Evolutionary conservation across 2,329 filamentous ascomycete genomes (phyloP), one percentile per base, ranked within the genome.

Genomic region (Talaromyces sp.): DNA sequence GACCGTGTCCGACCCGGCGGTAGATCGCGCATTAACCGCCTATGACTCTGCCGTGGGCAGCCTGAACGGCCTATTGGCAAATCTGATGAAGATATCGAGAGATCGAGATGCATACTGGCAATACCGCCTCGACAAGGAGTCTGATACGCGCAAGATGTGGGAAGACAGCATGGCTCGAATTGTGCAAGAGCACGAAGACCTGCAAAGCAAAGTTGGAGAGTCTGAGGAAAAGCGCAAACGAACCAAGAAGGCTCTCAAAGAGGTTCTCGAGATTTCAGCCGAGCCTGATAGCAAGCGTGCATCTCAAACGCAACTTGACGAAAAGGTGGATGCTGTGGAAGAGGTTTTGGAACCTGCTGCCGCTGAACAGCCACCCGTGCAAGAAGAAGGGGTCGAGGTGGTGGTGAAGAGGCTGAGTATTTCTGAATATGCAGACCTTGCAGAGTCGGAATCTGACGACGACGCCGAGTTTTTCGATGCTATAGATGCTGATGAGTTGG

Each of bases 101-200:
- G 95, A 99, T 72, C 89, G 96, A 57, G 95, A 99, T 75, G 88
- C 92, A 0, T 96, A 96, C 73, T 99, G 95, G 95, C 93, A 98
- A 74, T 96, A 96, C 72, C 88, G 93, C 15, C 81, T 99, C 47
- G 93, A 96, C 67, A 88, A 92, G 59, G 95, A 99, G 77, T 88
- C 88, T 51, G 91, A 96, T 72, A 89, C 98, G 78, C 87, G 95
- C 42, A 88, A 91, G 63, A 91, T 99, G 86, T 99, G 95, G 95
- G 95, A 99, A 77, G 95, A 99, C 70, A 98, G 93, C 76, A 97
- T 99, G 95, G 92, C 95, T 10, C 88, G 93, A 69, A 90, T 99
- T n/a, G 95, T 93, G 19, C 88, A 87, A 60, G 95, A 99, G 73
- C 95, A 99, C 69, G 95, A 98, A 75, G 85, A 92, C 57, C 83